phyloP scores from a whole-genome alignment of 768 basidiomycete genomes.

The Crepidotus variabilis region DNA sequence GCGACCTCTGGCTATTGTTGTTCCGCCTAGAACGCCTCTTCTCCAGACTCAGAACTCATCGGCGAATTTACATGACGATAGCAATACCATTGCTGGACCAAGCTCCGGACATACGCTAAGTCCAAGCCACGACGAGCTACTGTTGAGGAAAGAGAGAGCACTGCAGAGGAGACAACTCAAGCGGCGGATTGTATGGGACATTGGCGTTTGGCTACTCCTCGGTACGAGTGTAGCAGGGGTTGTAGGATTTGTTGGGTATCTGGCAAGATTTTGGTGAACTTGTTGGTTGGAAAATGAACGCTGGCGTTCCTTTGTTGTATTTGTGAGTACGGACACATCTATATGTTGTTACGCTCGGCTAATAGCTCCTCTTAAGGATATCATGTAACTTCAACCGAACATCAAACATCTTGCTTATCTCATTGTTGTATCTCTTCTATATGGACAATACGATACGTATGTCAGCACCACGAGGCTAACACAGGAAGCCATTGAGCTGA shows the following conservation, averaged over 20 bases:
- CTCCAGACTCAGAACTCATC: conserved; percentile 15
- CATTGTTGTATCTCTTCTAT: too few relatives aligned
- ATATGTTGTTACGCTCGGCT: too few relatives aligned
- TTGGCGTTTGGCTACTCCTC: conserved; percentile 76
- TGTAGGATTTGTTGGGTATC: conserved; percentile 3
- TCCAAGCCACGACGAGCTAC: conserved; percentile 52
- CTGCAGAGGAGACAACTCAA: conserved; percentile 73
- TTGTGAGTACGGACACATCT: too few relatives aligned
- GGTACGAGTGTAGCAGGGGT: conserved; percentile 40
- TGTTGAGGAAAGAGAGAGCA: conserved; percentile 82
- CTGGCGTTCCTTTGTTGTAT: background rate
- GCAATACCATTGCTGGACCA: conserved; percentile 14
- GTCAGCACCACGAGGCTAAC: too few relatives aligned
- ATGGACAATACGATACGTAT: too few relatives aligned
- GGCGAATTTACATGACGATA: background rate
- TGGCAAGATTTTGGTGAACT: conserved; percentile 3
- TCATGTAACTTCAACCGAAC: too few relatives aligned
- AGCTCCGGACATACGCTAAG: conserved; percentile 4
- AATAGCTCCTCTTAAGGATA: too few relatives aligned
- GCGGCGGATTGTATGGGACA: conserved; percentile 76
- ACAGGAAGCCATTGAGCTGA: too few relatives aligned
- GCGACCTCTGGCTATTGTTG: conserved; percentile 78
- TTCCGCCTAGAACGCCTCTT: conserved; percentile 40
- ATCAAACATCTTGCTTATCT: too few relatives aligned
- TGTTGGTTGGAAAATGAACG: background rate